Evolutionary conservation across 2,329 filamentous ascomycete species (phyloP).

Genomic region (Diplodia scrobiculata): DNA sequence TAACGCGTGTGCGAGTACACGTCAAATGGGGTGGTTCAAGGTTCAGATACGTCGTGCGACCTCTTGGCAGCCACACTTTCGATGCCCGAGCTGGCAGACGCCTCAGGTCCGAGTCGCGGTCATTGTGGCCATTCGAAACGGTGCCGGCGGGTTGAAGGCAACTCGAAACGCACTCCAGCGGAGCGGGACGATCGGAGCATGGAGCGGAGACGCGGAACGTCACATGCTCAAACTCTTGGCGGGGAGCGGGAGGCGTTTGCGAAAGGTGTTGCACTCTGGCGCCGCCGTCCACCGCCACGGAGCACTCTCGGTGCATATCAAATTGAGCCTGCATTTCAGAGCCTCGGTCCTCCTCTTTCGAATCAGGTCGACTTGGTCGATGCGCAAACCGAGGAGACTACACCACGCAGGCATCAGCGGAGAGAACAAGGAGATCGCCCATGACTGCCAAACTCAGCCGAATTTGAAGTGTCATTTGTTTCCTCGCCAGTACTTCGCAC

Average conservation of each 20-base stretch:
- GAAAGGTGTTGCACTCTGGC: background rate
- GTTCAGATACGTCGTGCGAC: background rate
- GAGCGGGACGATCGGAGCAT: constrained; percentile 7
- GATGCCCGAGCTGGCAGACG: constrained; percentile 8
- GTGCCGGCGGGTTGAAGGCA: background rate
- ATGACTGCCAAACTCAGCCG: background rate
- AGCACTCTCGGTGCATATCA: background rate
- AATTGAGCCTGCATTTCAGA: no score
- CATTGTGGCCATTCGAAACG: background rate
- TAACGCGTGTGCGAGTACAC: constrained; percentile 5
- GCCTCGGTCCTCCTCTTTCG: no score
- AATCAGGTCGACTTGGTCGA: background rate
- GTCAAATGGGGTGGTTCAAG: background rate
- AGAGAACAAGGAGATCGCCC: background rate
- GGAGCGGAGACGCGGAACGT: constrained; percentile 13
- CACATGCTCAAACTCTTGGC: constrained; percentile 9
- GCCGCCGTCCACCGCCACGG: background rate
- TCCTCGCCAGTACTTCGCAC: background rate
- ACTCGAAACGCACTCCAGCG: constrained; percentile 12
- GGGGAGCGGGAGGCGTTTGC: background rate
- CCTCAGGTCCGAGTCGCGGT: background rate
- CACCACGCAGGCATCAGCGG: background rate
- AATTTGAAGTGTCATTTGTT: background rate
- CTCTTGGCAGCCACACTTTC: background rate
- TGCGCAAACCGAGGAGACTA: background rate